Percentiles rank a stretch among this genome's conserved stretches.
Conservation (phyloP, 352 stramenopile species). For the Phytophthora citricola region DNA sequence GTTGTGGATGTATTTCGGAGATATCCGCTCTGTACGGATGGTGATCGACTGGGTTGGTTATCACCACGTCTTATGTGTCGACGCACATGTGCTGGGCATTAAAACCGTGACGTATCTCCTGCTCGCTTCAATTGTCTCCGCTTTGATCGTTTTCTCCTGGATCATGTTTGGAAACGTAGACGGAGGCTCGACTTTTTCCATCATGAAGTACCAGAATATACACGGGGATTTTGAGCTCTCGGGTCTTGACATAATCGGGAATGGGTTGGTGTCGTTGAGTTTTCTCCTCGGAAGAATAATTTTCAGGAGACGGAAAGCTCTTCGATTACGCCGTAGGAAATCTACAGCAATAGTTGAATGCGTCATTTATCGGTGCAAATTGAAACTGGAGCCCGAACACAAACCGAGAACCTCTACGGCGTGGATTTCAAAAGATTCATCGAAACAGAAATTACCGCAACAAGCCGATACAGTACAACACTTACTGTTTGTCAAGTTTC, state of each 20-base stretch:
- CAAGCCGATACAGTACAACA: too few relatives aligned
- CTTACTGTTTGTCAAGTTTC: conserved; percentile 20
- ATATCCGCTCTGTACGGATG: conserved; percentile 27
- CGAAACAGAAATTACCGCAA: too few relatives aligned
- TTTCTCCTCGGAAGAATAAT: conserved; percentile 36
- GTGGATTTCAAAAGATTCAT: too few relatives aligned
- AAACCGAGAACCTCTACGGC: too few relatives aligned
- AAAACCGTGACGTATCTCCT: neutral
- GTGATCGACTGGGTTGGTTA: conserved; percentile 38
- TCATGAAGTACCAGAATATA: conserved; percentile 11
- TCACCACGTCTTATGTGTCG: conserved; percentile 38
- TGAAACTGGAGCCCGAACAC: conserved; percentile 19
- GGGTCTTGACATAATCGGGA: conserved; percentile 31
- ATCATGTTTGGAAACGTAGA: conserved; percentile 30
- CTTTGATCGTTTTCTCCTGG: conserved; percentile 22
- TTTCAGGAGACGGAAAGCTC: conserved; percentile 23
- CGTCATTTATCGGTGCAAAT: conserved; percentile 31
- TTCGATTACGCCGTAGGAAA: conserved; percentile 12
- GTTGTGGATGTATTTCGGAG: conserved; percentile 33
- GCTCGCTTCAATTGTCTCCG: conserved; percentile 19
- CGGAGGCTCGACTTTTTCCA: conserved; percentile 5
- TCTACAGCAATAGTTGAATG: conserved; percentile 25
- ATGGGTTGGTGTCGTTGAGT: conserved; percentile 32
- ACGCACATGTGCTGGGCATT: conserved; percentile 36
- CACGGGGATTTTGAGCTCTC: conserved; percentile 23